phyloP scores from a whole-genome alignment of 2,329 filamentous ascomycete species.

The Colletotrichum siamense region DNA sequence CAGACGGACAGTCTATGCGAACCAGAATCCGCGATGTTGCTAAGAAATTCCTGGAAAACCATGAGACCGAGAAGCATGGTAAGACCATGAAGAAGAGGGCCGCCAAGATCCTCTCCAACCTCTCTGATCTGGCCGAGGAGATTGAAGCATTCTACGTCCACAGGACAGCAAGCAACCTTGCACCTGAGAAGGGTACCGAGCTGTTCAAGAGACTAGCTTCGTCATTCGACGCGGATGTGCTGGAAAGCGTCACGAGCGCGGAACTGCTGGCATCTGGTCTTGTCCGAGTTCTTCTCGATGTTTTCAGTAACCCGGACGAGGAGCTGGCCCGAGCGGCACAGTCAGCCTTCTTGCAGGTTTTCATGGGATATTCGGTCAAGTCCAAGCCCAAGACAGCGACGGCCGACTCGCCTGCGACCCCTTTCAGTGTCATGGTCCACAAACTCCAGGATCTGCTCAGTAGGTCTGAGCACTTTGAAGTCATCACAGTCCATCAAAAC shows the following conservation, averaged over 20 bases:
- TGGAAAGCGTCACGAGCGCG: conserved; percentile 94
- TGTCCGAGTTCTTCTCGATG: conserved; percentile 80
- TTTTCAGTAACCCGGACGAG: conserved; percentile 78
- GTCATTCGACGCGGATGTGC: conserved; percentile 86
- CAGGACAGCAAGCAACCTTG: conserved; percentile 50
- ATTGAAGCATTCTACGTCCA: conserved; percentile 75
- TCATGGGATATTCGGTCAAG: conserved; percentile 80
- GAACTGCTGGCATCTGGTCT: conserved; percentile 91
- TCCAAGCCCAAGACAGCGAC: conserved; percentile 69
- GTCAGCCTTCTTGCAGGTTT: conserved; percentile 86
- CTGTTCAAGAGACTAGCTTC: conserved; percentile 79
- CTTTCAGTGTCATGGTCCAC: conserved; percentile 88
- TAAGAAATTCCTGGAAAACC: conserved; percentile 81
- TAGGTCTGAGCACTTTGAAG: conserved; percentile 96
- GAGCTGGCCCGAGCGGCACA: conserved; percentile 70
- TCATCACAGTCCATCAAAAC: conserved; percentile 93
- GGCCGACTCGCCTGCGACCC: conserved; percentile 75
- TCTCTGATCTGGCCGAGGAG: conserved; percentile 74
- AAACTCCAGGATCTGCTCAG: conserved; percentile 97
- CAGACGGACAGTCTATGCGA: conserved; percentile 64
- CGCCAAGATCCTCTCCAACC: conserved; percentile 72
- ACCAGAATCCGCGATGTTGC: conserved; percentile 78
- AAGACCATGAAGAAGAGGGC: conserved; percentile 82
- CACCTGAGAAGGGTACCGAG: conserved; percentile 58
- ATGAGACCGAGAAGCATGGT: conserved; percentile 77